Evolutionary conservation across 2,329 filamentous ascomycete genomes (phyloP).

Genomic region (Cryphonectria nitschkei): DNA sequence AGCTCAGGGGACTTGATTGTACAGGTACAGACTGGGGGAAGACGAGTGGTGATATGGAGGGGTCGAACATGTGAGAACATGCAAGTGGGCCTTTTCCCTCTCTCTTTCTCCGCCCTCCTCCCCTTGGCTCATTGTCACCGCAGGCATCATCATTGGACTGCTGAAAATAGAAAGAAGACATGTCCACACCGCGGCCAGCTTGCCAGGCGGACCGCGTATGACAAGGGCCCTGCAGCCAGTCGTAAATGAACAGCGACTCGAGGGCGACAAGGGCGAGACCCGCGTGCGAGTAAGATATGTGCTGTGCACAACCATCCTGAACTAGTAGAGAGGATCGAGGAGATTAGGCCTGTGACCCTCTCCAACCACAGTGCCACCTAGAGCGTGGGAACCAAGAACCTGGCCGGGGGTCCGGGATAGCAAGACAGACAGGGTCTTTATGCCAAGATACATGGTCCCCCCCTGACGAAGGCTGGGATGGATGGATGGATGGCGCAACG

Average conservation of each 20-base stretch:
- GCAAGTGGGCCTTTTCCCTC: neutral
- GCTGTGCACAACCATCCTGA: slow-evolving; percentile 10
- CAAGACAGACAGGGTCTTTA: slow-evolving; percentile 17
- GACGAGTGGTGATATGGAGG: neutral
- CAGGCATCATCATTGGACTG: neutral
- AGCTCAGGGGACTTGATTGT: neutral
- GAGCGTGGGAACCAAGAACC: slow-evolving; percentile 22
- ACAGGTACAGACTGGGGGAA: neutral
- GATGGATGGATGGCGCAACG: slow-evolving; percentile 16
- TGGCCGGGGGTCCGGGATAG: slow-evolving; percentile 22
- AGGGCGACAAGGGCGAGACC: slow-evolving; percentile 9
- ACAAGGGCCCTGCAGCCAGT: neutral
- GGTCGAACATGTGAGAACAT: neutral
- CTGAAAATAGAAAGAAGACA: neutral
- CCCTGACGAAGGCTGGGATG: slow-evolving; percentile 11
- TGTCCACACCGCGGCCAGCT: neutral
- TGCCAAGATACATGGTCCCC: slow-evolving; percentile 21
- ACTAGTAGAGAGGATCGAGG: slow-evolving; percentile 8
- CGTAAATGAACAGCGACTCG: neutral
- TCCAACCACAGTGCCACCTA: slow-evolving; percentile 11
- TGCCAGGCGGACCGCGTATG: neutral
- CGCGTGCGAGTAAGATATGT: slow-evolving; percentile 5
- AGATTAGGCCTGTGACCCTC: slow-evolving; percentile 25
- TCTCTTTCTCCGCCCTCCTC: neutral
- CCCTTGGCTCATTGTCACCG: neutral